Evolutionary conservation across 2,329 filamentous ascomycete genomes (phyloP), one percentile per base, ranked within the genome.

Genomic region (Epichloe coenophiala): DNA sequence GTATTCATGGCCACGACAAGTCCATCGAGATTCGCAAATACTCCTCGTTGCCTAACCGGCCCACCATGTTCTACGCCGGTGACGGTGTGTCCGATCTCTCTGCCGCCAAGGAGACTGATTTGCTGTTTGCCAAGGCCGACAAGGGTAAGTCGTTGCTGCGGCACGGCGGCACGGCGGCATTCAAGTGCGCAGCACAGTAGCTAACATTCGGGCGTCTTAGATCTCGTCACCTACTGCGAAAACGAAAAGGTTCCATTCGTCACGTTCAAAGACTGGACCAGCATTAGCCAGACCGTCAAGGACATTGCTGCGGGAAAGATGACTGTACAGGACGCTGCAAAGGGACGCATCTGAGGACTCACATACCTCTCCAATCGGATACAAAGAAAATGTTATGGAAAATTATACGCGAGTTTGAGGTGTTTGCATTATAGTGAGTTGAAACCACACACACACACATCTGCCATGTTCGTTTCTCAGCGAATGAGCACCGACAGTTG

Each of bases 1-100:
- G 85, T 63, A 77, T 83, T 52, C 94, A 94, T 61, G 93, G 93
- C n/a, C 93, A 98, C 65, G 91, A 98, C 75, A 98, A 98, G 78
- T 90, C 84, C 27, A 74, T 91, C 49, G 88, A 93, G 64, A 88
- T 98, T 61, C 81, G 87, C 57, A 88, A 88, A 48, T 97, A 97
- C 69, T 83, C 84, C 2, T 74, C 80, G 27, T 74, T 95, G 42
- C 81, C 87, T 0, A 69, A 85, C 61, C 77, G 89, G 41, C 93
- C 93, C 2, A 83, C 81, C 39, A 80, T 97, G 70, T 88, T 97
- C 66, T 98, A 98, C 62, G 91, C 93, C 35, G 93, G 93, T 52
- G 91, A 97, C 60, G 91, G 91, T 46, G 88, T 96, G 4, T 94
- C 87, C 3, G 91, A 97, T 64, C 74, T 97, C 48, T 94, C 87